Evolutionary conservation across 768 basidiomycete species (phyloP), one percentile per base, ranked within the genome.

Genomic region (Boletus sp.): DNA sequence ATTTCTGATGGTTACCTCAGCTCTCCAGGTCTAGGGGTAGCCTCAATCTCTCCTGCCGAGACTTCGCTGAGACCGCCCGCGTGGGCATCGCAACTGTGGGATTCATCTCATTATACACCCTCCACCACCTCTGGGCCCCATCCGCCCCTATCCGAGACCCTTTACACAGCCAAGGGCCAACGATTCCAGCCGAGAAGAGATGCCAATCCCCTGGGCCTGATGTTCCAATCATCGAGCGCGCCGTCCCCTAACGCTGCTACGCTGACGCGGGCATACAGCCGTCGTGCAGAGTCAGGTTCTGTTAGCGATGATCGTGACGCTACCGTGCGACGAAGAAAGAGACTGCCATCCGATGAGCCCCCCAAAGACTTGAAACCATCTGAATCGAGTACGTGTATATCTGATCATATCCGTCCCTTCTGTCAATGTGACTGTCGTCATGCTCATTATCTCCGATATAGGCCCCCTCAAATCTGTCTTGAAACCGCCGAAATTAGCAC

Each of bases 401-500:
- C 53, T 64, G 12, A 61, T 67, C 67, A 69, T 71, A 54, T 69
- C 69, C 64, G 69, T 60, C 46, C 54, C 60, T 64, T 59, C 58
- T 63, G 55, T 49, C 47, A 48, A 35, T 48, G 47, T 64, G 60
- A 59, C 61, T 55, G 65, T 67, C 63, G 62, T 64, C 57, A 73
- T 69, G 60, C 61, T 58, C 50, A 52, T 67, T 67, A 70, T 66
- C 57, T 57, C 71, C 68, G 63, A 49, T 70, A 55, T 72, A 87
- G 88, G 79, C 37, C 83, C 83, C 46, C 75, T 83, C 54, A 94
- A 89, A 74, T 94, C 94, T 40, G 74, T 84, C 11, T 78, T 97
- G 56, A 86, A 87, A 42, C 93, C 91, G 18, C 94, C 94, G 47
- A 94, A 94, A 76, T 81, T 94, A 64, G 92, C 94, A 7, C 92